Evolutionary conservation across 2,329 filamentous ascomycete genomes (phyloP).

Genomic region (Knufia fluminis): DNA sequence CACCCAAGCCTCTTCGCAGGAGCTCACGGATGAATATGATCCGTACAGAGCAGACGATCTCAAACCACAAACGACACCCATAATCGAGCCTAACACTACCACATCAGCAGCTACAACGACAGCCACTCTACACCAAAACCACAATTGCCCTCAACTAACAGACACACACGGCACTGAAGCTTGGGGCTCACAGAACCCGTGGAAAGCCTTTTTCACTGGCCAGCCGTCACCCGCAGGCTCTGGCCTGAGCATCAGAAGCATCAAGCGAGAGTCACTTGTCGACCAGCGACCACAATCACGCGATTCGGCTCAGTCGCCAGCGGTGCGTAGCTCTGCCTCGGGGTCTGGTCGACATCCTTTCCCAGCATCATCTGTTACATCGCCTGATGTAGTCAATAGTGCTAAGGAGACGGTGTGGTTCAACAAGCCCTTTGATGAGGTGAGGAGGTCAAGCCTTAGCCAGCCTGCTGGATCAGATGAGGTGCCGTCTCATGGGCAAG

Average conservation of each 20-base stretch:
- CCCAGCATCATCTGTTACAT: background rate
- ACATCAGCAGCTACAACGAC: background rate
- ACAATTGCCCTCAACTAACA: background rate
- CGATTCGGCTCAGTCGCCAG: background rate
- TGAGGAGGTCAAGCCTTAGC: background rate
- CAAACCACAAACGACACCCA: background rate
- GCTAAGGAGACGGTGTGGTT: constrained; percentile 6
- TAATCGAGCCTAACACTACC: background rate
- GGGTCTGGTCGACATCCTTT: background rate
- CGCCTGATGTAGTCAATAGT: background rate
- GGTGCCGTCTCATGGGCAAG: background rate
- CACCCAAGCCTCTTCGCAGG: too few species aligned
- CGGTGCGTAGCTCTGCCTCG: constrained; percentile 1
- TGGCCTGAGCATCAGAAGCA: background rate
- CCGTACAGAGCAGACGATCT: background rate
- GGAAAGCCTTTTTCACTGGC: constrained; percentile 8
- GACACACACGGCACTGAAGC: background rate
- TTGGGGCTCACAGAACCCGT: background rate
- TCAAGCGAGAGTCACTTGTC: background rate
- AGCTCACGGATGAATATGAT: background rate
- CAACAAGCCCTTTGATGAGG: constrained; percentile 3
- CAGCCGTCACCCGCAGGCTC: background rate
- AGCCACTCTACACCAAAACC: background rate
- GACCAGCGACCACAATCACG: background rate
- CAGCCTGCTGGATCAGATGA: too few species aligned